Evolutionary conservation across 2,329 filamentous ascomycete species (phyloP).

Genomic region (Ophiostoma pallidulum): DNA sequence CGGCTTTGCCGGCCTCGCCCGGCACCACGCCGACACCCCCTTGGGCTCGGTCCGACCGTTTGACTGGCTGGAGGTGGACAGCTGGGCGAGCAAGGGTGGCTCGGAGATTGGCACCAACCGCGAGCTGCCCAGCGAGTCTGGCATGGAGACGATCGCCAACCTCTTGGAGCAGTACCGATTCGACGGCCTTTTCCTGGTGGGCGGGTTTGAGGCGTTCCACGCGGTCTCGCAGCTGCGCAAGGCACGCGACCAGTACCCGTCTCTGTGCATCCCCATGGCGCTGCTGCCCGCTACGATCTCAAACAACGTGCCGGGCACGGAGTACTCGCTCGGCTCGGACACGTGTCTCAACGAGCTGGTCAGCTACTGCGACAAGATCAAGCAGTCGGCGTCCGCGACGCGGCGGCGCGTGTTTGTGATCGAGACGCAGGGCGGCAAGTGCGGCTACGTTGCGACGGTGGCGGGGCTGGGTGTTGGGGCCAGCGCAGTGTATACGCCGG

Average conservation of each 20-base stretch:
- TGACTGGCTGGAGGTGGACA: slow-evolving; percentile 86
- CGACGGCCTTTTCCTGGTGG: slow-evolving; percentile 83
- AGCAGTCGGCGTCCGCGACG: slow-evolving; percentile 90
- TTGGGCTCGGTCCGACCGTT: slow-evolving; percentile 76
- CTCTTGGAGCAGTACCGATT: slow-evolving; percentile 82
- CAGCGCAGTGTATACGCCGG: slow-evolving; percentile 88
- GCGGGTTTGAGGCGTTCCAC: slow-evolving; percentile 95
- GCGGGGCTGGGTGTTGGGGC: slow-evolving; percentile 89
- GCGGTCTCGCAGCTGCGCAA: slow-evolving; percentile 79
- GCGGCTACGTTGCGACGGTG: slow-evolving; percentile 85
- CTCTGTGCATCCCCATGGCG: slow-evolving; percentile 85
- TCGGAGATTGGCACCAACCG: slow-evolving; percentile 98
- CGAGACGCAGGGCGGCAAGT: slow-evolving; percentile 91
- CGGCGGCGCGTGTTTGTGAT: slow-evolving; percentile 93
- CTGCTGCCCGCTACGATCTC: slow-evolving; percentile 94
- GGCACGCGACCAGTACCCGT: slow-evolving; percentile 66
- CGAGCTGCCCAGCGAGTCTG: slow-evolving; percentile 74
- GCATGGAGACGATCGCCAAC: slow-evolving; percentile 71
- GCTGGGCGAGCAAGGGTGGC: slow-evolving; percentile 92
- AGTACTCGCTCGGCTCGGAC: slow-evolving; percentile 93
- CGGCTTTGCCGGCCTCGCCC: slow-evolving; percentile 85
- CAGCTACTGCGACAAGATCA: slow-evolving; percentile 92
- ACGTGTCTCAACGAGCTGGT: slow-evolving; percentile 94
- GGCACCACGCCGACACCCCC: slow-evolving; percentile 79
- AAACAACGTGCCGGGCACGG: slow-evolving; percentile 96